Percentiles rank a stretch among this genome's conserved stretches.
Conservation (phyloP, 202 grass and related monocot genomes). For the Carex arenaria region DNA sequence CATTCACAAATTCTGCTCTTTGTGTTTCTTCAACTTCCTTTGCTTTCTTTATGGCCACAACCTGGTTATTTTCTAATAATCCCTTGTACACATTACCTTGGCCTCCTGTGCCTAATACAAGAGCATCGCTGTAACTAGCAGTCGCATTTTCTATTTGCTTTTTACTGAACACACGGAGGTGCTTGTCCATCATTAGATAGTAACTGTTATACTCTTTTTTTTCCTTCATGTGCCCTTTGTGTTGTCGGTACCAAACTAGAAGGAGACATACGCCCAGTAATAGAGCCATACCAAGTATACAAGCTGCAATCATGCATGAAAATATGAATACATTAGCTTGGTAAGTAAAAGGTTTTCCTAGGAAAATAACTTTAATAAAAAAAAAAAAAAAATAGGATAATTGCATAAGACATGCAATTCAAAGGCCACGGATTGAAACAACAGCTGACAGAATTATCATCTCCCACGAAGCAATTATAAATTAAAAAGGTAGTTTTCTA, state of each 20-base stretch:
- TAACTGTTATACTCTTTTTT: conserved; percentile 32
- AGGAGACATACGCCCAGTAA: conserved; percentile 20
- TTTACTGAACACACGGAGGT: conserved; percentile 10
- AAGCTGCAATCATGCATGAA: conserved; percentile 9
- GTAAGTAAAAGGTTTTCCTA: too few species aligned
- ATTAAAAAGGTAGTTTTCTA: too few species aligned
- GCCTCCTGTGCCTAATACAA: conserved; percentile 37
- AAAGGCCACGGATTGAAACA: too few species aligned
- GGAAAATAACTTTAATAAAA: too few species aligned
- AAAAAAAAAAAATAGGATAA: too few species aligned
- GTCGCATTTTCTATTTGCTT: conserved; percentile 36
- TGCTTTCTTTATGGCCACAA: conserved; percentile 43
- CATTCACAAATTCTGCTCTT: conserved; percentile 53
- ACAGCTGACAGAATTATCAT: too few species aligned
- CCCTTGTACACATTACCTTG: conserved; percentile 54
- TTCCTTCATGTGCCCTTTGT: conserved; percentile 23
- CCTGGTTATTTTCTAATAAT: conserved; percentile 26
- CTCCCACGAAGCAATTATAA: too few species aligned
- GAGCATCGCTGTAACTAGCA: conserved; percentile 33
- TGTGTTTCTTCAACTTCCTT: conserved; percentile 11
- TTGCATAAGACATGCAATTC: too few species aligned
- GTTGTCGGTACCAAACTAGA: conserved; percentile 21
- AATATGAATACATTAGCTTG: too few species aligned
- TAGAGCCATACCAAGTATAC: neutral
- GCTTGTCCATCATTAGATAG: conserved; percentile 39